Conservation (phyloP, 1,284 basidiomycete species). For the Filobasidium uniguttulatum region DNA sequence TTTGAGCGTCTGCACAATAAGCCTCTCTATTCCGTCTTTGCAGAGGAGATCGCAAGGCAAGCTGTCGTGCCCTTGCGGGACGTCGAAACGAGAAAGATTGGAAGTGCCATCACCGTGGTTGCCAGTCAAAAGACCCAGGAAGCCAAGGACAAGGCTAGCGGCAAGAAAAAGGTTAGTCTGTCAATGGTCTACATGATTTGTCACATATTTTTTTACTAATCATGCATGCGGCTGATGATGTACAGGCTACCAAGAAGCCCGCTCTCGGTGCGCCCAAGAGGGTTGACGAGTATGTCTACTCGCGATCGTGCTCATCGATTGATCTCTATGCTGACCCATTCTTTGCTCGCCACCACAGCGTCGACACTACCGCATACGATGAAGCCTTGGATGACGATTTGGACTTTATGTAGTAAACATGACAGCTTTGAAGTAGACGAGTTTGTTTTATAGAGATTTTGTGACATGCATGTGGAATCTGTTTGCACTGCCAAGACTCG, state of each 20-base stretch:
- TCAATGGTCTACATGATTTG: background rate
- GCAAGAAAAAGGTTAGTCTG: slow-evolving; percentile 64
- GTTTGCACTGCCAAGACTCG: too few species aligned
- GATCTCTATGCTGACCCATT: background rate
- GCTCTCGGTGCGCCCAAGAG: slow-evolving; percentile 55
- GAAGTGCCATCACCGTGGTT: slow-evolving; percentile 62
- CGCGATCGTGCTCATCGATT: background rate
- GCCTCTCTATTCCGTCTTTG: slow-evolving; percentile 64
- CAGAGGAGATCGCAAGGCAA: slow-evolving; percentile 64
- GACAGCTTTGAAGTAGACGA: too few species aligned
- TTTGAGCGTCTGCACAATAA: slow-evolving; percentile 63
- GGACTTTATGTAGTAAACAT: slow-evolving; percentile 32
- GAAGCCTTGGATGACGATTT: slow-evolving; percentile 57
- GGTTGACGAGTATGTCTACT: slow-evolving; percentile 33
- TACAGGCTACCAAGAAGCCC: slow-evolving; percentile 51
- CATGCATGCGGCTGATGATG: too few species aligned
- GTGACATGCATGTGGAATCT: too few species aligned
- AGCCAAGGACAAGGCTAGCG: slow-evolving; percentile 63
- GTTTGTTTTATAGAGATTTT: too few species aligned
- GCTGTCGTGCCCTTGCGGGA: slow-evolving; percentile 63
- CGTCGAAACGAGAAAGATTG: slow-evolving; percentile 75
- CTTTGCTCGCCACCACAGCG: slow-evolving; percentile 36
- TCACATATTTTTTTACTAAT: background rate
- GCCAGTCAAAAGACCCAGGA: slow-evolving; percentile 91
- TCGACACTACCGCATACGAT: slow-evolving; percentile 66